A percentile compares a stretch with the other conserved stretches of the same genome.
Evolutionary conservation across 1,139 yeast genomes (phyloP).

Genomic region (Blastobotrys capitulatus): DNA sequence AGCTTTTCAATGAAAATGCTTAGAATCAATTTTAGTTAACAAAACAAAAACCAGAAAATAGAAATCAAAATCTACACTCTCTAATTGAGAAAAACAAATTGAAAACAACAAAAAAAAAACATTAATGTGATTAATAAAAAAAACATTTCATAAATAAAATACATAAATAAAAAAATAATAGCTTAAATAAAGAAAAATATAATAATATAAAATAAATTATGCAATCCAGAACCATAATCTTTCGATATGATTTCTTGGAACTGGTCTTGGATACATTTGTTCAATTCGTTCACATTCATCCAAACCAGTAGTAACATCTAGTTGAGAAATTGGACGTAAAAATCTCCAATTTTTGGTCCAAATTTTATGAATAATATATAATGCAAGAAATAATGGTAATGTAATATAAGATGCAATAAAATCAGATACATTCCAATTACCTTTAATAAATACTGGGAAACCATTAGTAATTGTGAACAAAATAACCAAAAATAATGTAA

Average conservation of each 20-base stretch:
- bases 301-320: conserved; percentile 48
- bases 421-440: conserved; percentile 44
- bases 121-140: no score
- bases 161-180: no score
- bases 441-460: conserved; percentile 53
- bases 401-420: conserved; percentile 50
- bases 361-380: conserved; percentile 48
- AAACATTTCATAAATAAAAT: no score
- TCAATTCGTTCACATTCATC: conserved; percentile 46
- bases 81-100: no score
- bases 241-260: conserved; percentile 37
- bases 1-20: no score
- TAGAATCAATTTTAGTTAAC: no score
- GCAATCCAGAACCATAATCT: conserved; percentile 42
- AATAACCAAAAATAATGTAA: conserved; percentile 41
- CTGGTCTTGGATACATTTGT: conserved; percentile 32
- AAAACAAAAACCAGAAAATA: no score
- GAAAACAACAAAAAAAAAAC: no score
- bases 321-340: conserved; percentile 38
- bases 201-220: conserved; percentile 16
- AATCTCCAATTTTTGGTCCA: conserved; percentile 42
- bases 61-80: no score
- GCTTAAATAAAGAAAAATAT: no score
- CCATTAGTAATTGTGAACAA: conserved; percentile 63
- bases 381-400: conserved; percentile 42